A percentile compares a stretch with the other conserved stretches of the same genome.
phyloP scores from a whole-genome alignment of 2,329 filamentous ascomycete species.

The Exophiala alcalophila region DNA sequence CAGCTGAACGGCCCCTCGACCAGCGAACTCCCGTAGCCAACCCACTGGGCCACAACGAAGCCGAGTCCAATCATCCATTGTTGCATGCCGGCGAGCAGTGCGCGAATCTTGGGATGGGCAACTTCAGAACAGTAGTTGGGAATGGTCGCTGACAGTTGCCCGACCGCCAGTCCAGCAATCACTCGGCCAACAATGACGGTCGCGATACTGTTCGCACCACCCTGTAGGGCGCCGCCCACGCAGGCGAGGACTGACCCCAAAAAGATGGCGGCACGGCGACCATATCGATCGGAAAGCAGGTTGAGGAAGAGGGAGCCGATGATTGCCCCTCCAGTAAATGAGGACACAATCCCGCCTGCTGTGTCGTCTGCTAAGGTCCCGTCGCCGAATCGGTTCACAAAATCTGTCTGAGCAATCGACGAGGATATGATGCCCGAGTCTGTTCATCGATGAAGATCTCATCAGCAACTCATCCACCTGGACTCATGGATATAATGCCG shows the following conservation, averaged over 20 bases:
- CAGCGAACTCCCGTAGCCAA: slow-evolving; percentile 37
- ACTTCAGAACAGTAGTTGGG: slow-evolving; percentile 49
- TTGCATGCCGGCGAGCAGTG: slow-evolving; percentile 41
- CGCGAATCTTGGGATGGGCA: slow-evolving; percentile 40
- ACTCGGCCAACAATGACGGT: slow-evolving; percentile 53
- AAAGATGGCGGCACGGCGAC: slow-evolving; percentile 37
- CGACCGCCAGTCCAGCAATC: slow-evolving; percentile 51
- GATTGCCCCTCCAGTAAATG: slow-evolving; percentile 43
- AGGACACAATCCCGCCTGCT: slow-evolving; percentile 41
- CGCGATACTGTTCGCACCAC: slow-evolving; percentile 37
- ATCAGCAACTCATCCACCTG: slow-evolving; percentile 3
- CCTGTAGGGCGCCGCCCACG: slow-evolving; percentile 38
- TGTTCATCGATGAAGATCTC: background rate
- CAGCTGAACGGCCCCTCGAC: slow-evolving; percentile 33
- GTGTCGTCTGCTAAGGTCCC: slow-evolving; percentile 34
- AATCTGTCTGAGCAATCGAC: slow-evolving; percentile 38
- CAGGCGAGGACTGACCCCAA: slow-evolving; percentile 36
- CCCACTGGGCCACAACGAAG: slow-evolving; percentile 40
- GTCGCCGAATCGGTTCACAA: slow-evolving; percentile 34
- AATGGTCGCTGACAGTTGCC: slow-evolving; percentile 47
- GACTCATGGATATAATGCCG: too few species aligned
- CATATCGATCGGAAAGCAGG: slow-evolving; percentile 36
- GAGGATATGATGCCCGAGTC: slow-evolving; percentile 41
- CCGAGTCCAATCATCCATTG: slow-evolving; percentile 49
- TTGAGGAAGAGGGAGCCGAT: slow-evolving; percentile 36